phyloP scores from a whole-genome alignment of 306 rosid species.

The Malus sieversii region DNA sequence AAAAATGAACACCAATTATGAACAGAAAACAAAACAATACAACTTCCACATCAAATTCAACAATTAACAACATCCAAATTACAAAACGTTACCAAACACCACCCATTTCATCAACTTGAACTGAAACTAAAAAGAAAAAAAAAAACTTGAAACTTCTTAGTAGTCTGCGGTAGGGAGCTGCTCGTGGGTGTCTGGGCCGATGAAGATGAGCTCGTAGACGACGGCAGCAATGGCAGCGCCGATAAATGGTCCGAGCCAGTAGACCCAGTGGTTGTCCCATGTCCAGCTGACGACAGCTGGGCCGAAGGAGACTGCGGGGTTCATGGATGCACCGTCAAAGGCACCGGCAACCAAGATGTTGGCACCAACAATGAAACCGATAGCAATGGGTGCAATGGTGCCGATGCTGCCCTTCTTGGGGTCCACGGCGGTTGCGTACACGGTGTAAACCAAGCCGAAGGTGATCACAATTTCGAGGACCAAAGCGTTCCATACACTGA shows the following conservation, averaged over 20 bases:
- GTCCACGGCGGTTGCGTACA: slow-evolving; percentile 68
- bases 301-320: slow-evolving; percentile 82
- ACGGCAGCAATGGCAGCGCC: slow-evolving; percentile 60
- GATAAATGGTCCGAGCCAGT: slow-evolving; percentile 63
- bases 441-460: slow-evolving; percentile 70
- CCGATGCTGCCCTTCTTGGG: slow-evolving; percentile 64
- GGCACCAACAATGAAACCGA: slow-evolving; percentile 79
- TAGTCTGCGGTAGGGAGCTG: slow-evolving; percentile 48
- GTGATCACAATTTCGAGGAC: slow-evolving; percentile 80
- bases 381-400: slow-evolving; percentile 71
- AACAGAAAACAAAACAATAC: slow-evolving; percentile 21
- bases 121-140: not conserved
- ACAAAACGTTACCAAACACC: slow-evolving; percentile 19
- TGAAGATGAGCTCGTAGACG: slow-evolving; percentile 49
- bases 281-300: slow-evolving; percentile 81
- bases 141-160: not conserved
- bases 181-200: slow-evolving; percentile 45
- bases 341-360: slow-evolving; percentile 83
- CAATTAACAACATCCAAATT: slow-evolving; percentile 23
- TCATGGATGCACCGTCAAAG: slow-evolving; percentile 80
- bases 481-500: slow-evolving; percentile 55
- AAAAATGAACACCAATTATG: not conserved
- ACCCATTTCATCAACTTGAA: not conserved
- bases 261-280: slow-evolving; percentile 72
- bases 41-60: slow-evolving; percentile 16